Percentiles rank a stretch among this genome's conserved stretches.
These are phyloP conservation scores for Solanum aculeatissimum DNA, from an alignment of 305 asterid species.

Conservation along the genomic window DNA sequence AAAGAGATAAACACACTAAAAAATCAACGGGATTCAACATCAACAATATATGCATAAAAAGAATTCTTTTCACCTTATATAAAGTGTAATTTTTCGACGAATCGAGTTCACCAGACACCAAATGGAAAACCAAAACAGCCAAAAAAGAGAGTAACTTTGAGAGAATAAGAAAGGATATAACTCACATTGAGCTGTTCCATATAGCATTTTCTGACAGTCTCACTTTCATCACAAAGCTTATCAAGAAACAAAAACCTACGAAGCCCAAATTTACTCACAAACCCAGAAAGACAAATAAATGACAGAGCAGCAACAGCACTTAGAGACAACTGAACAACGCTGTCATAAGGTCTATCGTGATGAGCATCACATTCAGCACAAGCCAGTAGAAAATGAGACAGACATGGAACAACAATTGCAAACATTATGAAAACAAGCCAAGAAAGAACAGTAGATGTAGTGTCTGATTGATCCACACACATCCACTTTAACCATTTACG, in stretches of 20 bases:
- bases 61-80: no score
- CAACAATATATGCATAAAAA: no score
- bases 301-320: slow-evolving; percentile 62
- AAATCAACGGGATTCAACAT: no score
- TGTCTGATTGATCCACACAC: slow-evolving; percentile 80
- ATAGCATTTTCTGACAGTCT: slow-evolving; percentile 66
- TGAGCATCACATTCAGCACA: slow-evolving; percentile 62
- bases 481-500: slow-evolving; percentile 83
- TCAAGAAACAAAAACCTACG: slow-evolving; percentile 79
- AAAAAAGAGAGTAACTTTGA: neutral
- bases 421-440: slow-evolving; percentile 56
- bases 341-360: slow-evolving; percentile 69
- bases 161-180: neutral
- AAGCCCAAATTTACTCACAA: slow-evolving; percentile 56
- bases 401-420: slow-evolving; percentile 49
- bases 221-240: slow-evolving; percentile 81
- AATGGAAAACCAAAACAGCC: neutral
- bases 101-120: neutral
- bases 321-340: slow-evolving; percentile 84
- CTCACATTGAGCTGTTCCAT: slow-evolving; percentile 62
- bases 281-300: slow-evolving; percentile 53
- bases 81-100: no score
- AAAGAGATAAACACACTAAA: no score
- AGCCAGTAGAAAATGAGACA: slow-evolving; percentile 67
- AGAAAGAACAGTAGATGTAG: slow-evolving; percentile 49